Percentiles rank a stretch among this genome's conserved stretches.
These are phyloP conservation scores for Suillus bovinus DNA, from an alignment of 768 basidiomycete genomes.

Conservation along the genomic window DNA sequence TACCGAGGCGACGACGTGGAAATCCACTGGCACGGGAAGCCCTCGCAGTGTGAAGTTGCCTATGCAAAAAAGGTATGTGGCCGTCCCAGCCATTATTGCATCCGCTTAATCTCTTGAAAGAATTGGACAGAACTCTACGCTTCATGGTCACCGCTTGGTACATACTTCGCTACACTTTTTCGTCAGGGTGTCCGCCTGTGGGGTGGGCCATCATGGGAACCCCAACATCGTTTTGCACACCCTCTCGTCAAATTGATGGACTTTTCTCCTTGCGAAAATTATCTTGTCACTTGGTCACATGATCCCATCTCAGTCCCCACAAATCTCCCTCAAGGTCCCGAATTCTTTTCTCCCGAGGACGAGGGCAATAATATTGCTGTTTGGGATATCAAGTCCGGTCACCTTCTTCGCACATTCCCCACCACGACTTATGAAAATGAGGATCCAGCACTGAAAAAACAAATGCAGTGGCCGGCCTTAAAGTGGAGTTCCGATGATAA, in stretches of 20 bases:
- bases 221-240: constrained; percentile 90
- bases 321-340: constrained; percentile 76
- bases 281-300: constrained; percentile 96
- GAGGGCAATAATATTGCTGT: constrained; percentile 96
- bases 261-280: constrained; percentile 96
- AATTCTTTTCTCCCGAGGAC: constrained; percentile 89
- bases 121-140: constrained; percentile 97
- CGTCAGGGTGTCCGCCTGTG: constrained; percentile 94
- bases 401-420: constrained; percentile 89
- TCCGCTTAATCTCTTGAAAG: constrained; percentile 39
- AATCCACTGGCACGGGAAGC: constrained; percentile 91
- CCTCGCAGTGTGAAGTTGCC: constrained; percentile 81
- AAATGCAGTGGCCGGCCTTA: constrained; percentile 91
- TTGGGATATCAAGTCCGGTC: constrained; percentile 97
- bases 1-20: constrained; percentile 91
- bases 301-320: constrained; percentile 88
- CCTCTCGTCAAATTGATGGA: constrained; percentile 94
- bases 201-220: constrained; percentile 91
- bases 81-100: constrained; percentile 4
- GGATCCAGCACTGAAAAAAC: constrained; percentile 62
- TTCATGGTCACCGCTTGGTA: constrained; percentile 95
- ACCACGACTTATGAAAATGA: constrained; percentile 63
- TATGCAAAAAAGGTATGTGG: constrained; percentile 67
- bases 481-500: constrained; percentile 99
- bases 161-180: constrained; percentile 92